These are phyloP conservation scores for Plantago coronopus DNA, from an alignment of 305 asterid genomes.

Conservation along the genomic window DNA sequence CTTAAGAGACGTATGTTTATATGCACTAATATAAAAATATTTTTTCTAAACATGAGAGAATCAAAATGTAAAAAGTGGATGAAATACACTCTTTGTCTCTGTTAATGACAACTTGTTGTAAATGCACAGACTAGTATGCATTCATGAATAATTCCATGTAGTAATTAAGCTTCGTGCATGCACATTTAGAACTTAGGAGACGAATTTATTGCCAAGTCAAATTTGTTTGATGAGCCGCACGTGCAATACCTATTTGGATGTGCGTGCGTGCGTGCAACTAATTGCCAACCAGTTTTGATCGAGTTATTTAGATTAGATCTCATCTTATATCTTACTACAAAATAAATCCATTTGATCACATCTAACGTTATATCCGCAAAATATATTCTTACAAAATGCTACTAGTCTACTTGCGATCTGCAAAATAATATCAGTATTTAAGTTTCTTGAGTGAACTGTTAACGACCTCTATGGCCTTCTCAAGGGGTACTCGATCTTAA, in stretches of 20 bases:
- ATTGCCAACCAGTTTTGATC: neutral
- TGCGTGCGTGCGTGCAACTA: slow-evolving; percentile 14
- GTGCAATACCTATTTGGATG: slow-evolving; percentile 33
- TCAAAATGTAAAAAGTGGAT: too few relatives aligned
- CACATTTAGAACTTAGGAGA: neutral
- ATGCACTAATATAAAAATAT: too few relatives aligned
- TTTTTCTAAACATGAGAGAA: too few relatives aligned
- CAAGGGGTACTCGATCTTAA: too few relatives aligned
- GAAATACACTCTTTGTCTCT: too few relatives aligned
- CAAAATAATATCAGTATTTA: neutral
- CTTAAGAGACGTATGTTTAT: too few relatives aligned
- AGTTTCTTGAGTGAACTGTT: too few relatives aligned
- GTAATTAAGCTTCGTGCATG: neutral
- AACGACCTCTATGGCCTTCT: too few relatives aligned
- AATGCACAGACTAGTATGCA: slow-evolving; percentile 42
- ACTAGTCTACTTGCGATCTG: too few relatives aligned
- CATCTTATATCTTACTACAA: neutral
- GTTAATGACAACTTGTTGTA: too few relatives aligned
- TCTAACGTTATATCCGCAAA: too few relatives aligned
- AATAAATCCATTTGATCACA: neutral
- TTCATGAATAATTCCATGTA: neutral
- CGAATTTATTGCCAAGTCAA: slow-evolving; percentile 31
- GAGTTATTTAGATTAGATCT: neutral
- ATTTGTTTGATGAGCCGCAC: slow-evolving; percentile 26
- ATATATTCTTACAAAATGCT: too few relatives aligned